A percentile compares a stretch with the other conserved stretches of the same genome.
phyloP scores from a whole-genome alignment of 805 yeast genomes.

The Candida ponderosae region DNA sequence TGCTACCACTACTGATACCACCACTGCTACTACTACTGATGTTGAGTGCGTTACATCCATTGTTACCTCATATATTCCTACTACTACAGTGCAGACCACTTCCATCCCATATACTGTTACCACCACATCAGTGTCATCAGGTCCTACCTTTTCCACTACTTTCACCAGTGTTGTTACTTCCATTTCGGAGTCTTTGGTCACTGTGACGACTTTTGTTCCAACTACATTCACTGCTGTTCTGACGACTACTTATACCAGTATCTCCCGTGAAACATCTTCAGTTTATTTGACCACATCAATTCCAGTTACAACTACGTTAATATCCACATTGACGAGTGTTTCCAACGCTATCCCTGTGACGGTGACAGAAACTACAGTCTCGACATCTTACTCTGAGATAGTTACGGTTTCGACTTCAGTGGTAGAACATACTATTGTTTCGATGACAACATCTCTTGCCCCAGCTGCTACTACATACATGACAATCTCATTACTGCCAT shows the following conservation, averaged over 20 bases:
- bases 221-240: constrained; percentile 23
- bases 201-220: constrained; percentile 18
- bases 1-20: neutral
- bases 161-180: constrained; percentile 27
- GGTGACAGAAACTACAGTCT: no score
- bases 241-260: constrained; percentile 19
- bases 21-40: neutral
- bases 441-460: no score
- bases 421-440: no score
- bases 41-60: neutral
- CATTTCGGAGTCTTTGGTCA: constrained; percentile 25
- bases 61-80: neutral
- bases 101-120: constrained; percentile 1
- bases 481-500: no score
- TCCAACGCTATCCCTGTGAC: no score
- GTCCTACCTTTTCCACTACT: neutral
- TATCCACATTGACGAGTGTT: no score
- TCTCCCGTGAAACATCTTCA: constrained; percentile 13
- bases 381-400: no score
- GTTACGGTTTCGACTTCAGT: no score
- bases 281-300: neutral
- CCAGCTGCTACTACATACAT: no score
- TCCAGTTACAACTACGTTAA: no score
- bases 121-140: constrained; percentile 4
- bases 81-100: no score